These are phyloP conservation scores for Blastomyces silverae DNA, from an alignment of 2,329 filamentous ascomycete species.

Conservation along the genomic window DNA sequence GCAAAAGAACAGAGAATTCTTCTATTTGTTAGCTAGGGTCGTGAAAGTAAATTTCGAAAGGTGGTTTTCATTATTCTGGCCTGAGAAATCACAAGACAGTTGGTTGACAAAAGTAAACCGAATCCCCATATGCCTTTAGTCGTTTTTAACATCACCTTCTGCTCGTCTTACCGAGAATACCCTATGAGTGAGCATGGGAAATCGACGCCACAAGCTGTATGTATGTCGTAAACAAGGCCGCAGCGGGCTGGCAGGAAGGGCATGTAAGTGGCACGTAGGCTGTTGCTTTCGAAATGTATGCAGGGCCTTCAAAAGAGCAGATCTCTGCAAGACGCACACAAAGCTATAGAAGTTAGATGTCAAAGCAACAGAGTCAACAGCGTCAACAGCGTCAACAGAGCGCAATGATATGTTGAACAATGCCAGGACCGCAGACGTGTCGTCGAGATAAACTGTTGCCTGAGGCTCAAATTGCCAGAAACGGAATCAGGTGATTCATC, in stretches of 20 bases:
- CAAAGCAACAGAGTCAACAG: not conserved
- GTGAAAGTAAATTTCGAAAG: not conserved
- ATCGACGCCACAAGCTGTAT: not conserved
- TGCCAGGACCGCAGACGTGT: not conserved
- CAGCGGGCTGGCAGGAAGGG: not conserved
- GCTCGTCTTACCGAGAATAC: not conserved
- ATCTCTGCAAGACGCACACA: not conserved
- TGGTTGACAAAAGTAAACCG: not conserved
- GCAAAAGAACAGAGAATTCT: not conserved
- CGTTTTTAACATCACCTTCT: not conserved
- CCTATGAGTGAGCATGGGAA: not conserved
- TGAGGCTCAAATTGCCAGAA: not conserved
- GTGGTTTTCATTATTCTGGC: not conserved
- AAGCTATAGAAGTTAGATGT: not conserved
- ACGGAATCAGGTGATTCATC: constrained; percentile 2
- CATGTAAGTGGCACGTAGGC: not conserved
- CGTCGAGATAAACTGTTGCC: constrained; percentile 5
- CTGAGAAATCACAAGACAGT: not conserved
- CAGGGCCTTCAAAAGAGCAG: not conserved
- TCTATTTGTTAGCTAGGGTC: not conserved
- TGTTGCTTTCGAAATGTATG: not conserved
- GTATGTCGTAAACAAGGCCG: not conserved
- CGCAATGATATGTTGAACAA: too few species aligned
- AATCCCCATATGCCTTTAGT: not conserved
- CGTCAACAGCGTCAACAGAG: not conserved